Evolutionary conservation across 2,329 filamentous ascomycete species (phyloP).

Genomic region (Aphanocladium album): DNA sequence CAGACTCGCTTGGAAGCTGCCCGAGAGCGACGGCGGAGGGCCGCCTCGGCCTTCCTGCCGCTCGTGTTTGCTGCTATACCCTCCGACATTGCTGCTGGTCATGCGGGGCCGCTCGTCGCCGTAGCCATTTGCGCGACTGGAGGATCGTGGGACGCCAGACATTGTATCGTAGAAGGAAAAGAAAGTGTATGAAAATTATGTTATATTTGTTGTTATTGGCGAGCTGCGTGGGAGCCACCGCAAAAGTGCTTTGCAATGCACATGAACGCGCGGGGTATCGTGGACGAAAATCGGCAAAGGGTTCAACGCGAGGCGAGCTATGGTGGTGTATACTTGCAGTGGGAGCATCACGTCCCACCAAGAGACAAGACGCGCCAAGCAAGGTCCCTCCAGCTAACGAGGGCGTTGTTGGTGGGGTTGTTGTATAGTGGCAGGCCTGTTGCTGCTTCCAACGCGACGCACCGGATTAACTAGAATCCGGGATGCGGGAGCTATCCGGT

Average conservation of each 20-base stretch:
- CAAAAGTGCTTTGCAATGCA: not conserved
- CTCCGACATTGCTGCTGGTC: constrained; percentile 26
- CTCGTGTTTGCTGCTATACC: constrained; percentile 26
- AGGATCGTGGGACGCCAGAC: constrained; percentile 37
- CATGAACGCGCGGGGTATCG: constrained; percentile 1
- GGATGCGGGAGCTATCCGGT: not conserved
- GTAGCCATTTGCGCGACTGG: constrained; percentile 39
- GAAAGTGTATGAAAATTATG: not conserved
- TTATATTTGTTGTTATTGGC: not conserved
- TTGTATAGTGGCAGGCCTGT: not conserved
- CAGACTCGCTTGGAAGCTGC: constrained; percentile 32
- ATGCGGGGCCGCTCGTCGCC: constrained; percentile 34
- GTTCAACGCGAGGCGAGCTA: not conserved
- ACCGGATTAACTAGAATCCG: constrained; percentile 12
- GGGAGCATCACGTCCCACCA: constrained; percentile 9
- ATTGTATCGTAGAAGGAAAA: constrained; percentile 21
- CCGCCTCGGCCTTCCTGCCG: constrained; percentile 27
- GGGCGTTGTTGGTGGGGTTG: constrained; percentile 10
- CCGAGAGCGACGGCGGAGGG: constrained; percentile 28
- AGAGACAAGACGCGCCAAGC: constrained; percentile 3
- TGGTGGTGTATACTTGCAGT: constrained; percentile 1
- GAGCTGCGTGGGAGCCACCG: constrained; percentile 3
- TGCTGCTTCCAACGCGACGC: not conserved
- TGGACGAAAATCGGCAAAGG: not conserved
- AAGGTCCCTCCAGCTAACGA: not conserved